Base-by-base conservation (phyloP, 306 rosid species). In the Trifolium repens region DNA sequence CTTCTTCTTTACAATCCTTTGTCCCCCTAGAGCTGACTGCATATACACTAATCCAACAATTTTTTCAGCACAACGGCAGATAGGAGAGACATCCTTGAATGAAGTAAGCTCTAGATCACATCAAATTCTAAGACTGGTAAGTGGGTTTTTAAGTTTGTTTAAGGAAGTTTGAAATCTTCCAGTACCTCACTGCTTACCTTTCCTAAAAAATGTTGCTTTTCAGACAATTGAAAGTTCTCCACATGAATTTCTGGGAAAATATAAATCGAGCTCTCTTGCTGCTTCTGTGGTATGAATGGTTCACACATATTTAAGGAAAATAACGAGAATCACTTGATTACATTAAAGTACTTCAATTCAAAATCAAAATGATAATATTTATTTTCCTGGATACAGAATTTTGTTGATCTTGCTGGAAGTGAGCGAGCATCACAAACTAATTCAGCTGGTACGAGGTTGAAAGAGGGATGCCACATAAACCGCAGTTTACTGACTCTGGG, bases 61-160 rank as follows among this genome's bases (percentile, higher is more conserved):
- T 69, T 85, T 82, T 73, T 35, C 91, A 94, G 98, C 90, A 83
- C 96, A 94, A 85, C 88, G 97, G 83, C 93, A 91, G 85, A 89
- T 90, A 67, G 98, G 98, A 71, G 97, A 94, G 88, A 94, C 98
- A 75, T 76, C 89, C 42, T 62, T 94, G 74, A 94, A 94, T 85
- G 98, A 91, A 90, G 91, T 84, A 79, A 94, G 98, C 87, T 94
- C 98, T 72, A 90, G 97, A 84, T 94, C 98, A 65, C 98, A 94
- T 88, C 97, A 91, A 87, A 94, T 94, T 85, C 88, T 94, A 65
- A 87, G 93, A 86, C 78, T 94, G 91, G 98, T 94, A 88, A 14
- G 76, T 47, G 40, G 40, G 26, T 46, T 67, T 42, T 24, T 47
- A 35, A 37, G 81, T 71, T 59, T 74, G 54, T 73, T 10, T 5